phyloP scores from a whole-genome alignment of 192 early-diverging fungal genomes.

The Oehlia diaphana region DNA sequence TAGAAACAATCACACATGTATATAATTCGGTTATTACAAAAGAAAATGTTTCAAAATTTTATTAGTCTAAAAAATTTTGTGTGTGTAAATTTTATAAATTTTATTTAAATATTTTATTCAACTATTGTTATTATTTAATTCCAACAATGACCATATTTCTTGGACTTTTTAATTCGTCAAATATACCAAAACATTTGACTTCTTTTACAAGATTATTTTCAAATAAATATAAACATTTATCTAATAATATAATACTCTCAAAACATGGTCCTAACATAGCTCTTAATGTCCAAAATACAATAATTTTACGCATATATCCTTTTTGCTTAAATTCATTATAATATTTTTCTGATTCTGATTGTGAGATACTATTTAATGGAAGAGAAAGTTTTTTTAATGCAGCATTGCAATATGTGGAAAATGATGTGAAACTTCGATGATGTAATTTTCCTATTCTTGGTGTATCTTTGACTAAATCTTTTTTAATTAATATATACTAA shows the following conservation, averaged over 20 bases:
- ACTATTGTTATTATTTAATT: neutral
- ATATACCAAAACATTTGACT: neutral
- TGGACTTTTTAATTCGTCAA: neutral
- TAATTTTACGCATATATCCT: constrained; percentile 51
- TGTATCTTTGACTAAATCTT: neutral
- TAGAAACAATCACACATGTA: neutral
- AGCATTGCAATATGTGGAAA: constrained; percentile 54
- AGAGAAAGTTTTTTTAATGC: constrained; percentile 60
- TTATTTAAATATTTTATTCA: too few relatives aligned
- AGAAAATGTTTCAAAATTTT: neutral
- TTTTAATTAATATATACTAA: neutral
- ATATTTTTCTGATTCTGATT: constrained; percentile 44
- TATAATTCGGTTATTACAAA: neutral
- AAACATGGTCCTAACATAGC: constrained; percentile 71
- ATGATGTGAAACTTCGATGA: constrained; percentile 50
- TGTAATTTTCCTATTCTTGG: constrained; percentile 55
- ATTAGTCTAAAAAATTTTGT: too few relatives aligned
- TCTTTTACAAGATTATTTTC: constrained; percentile 45
- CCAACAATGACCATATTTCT: neutral
- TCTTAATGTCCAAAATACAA: constrained; percentile 80
- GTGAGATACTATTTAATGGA: constrained; percentile 35
- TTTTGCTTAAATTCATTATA: constrained; percentile 38
- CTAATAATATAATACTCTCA: constrained; percentile 77
- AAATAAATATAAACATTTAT: constrained; percentile 67
- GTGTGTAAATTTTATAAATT: too few relatives aligned